Conservation (phyloP, 352 stramenopile species). For the Phytophthora pseudosyringae region DNA sequence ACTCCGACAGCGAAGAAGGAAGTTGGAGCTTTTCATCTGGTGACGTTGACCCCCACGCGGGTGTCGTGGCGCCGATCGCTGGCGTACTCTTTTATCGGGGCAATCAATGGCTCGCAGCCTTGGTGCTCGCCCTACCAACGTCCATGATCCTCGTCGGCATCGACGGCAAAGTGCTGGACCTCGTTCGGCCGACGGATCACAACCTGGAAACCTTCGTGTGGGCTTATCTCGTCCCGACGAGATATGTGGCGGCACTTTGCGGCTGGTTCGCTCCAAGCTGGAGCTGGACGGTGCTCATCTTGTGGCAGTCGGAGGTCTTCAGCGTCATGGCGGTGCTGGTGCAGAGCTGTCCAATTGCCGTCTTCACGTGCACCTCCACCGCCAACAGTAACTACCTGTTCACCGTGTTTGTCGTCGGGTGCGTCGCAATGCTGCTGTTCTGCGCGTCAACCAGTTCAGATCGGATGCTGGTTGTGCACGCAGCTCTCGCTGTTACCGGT, state of each 20-base stretch:
- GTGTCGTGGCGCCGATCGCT: constrained; percentile 4
- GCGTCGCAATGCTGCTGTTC: constrained; percentile 2
- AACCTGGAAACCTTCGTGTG: constrained; percentile 3
- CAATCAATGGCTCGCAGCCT: constrained; percentile 11
- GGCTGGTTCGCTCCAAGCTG: constrained; percentile 11
- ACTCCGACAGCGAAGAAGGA: not conserved
- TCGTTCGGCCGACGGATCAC: constrained; percentile 5
- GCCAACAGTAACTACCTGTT: constrained; percentile 4
- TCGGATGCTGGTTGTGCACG: not conserved
- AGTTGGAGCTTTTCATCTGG: not conserved
- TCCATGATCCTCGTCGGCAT: constrained; percentile 14
- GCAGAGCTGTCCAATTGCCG: constrained; percentile 2
- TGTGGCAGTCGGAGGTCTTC: constrained; percentile 10
- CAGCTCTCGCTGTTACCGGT: constrained; percentile 3
- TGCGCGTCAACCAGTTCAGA: not conserved
- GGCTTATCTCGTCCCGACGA: constrained; percentile 11
- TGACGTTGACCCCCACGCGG: constrained; percentile 1
- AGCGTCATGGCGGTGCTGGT: constrained; percentile 11
- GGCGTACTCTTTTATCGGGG: constrained; percentile 7
- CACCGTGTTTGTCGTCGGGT: not conserved
- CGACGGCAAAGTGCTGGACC: constrained; percentile 2
- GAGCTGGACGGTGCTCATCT: constrained; percentile 6
- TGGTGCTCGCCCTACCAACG: constrained; percentile 7
- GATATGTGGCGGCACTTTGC: constrained; percentile 5
- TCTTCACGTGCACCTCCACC: constrained; percentile 6